A percentile compares a stretch with the other conserved stretches of the same genome.
These are phyloP conservation scores for Fraxinus latifolia DNA, from an alignment of 305 asterid species.

Conservation along the genomic window DNA sequence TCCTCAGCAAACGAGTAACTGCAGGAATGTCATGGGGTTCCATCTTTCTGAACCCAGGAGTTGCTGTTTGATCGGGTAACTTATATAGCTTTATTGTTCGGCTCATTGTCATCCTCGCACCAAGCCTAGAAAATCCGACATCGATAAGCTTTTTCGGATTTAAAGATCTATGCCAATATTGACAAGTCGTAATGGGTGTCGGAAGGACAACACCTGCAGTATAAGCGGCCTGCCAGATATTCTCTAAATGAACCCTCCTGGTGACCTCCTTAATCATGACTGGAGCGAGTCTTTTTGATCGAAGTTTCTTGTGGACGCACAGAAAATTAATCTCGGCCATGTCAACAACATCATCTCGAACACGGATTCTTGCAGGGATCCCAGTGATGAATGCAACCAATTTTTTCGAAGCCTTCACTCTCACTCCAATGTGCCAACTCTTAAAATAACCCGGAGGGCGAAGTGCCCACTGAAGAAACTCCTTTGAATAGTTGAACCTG, in stretches of 20 bases:
- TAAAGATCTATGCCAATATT: constrained; percentile 41
- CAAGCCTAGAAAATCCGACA: constrained; percentile 46
- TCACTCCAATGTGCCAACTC: constrained; percentile 51
- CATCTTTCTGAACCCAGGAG: constrained; percentile 46
- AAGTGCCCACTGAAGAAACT: constrained; percentile 49
- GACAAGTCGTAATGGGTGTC: constrained; percentile 25
- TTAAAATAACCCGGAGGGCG: constrained; percentile 40
- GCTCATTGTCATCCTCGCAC: constrained; percentile 53
- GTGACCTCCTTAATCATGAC: constrained; percentile 51
- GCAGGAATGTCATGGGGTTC: constrained; percentile 46
- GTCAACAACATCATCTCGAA: constrained; percentile 34
- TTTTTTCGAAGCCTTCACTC: constrained; percentile 42
- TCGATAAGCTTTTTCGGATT: constrained; percentile 47
- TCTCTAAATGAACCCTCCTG: constrained; percentile 50
- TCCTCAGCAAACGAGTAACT: constrained; percentile 39
- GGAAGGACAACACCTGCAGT: constrained; percentile 52
- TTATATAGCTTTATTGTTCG: constrained; percentile 45
- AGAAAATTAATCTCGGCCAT: constrained; percentile 50
- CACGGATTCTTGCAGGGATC: constrained; percentile 42
- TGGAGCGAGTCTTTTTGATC: constrained; percentile 47
- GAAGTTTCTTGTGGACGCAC: constrained; percentile 52
- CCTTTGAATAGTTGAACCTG: constrained; percentile 48
- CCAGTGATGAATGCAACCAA: constrained; percentile 26
- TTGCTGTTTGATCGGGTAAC: constrained; percentile 37
- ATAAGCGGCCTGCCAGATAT: constrained; percentile 48